These are phyloP conservation scores for Teratosphaeria zuluensis DNA, from an alignment of 2,329 filamentous ascomycete species.

Conservation along the genomic window DNA sequence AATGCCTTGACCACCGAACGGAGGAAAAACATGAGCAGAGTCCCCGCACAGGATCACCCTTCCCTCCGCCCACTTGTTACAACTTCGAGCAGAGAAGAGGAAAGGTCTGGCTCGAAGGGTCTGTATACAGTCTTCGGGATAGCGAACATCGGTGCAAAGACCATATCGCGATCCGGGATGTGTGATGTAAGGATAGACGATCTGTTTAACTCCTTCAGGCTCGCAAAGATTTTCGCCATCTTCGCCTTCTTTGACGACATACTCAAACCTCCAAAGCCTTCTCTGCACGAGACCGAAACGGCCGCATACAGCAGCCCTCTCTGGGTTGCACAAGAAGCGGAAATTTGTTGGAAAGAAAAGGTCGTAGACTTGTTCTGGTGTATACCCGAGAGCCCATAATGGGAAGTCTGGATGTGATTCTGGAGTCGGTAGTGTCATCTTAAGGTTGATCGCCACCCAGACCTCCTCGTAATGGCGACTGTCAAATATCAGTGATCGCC, in stretches of 20 bases:
- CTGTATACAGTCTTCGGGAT: conserved; percentile 35
- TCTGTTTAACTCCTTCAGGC: conserved; percentile 1
- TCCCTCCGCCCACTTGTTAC: conserved; percentile 38
- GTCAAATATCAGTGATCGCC: not conserved
- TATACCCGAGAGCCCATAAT: conserved; percentile 38
- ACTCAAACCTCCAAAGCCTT: conserved; percentile 25
- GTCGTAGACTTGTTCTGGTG: conserved; percentile 39
- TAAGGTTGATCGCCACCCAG: conserved; percentile 42
- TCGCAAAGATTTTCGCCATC: not conserved
- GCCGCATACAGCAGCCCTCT: conserved; percentile 34
- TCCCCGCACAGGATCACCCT: conserved; percentile 39
- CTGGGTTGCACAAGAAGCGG: conserved; percentile 35
- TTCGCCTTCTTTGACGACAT: conserved; percentile 4
- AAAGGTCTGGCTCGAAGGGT: conserved; percentile 39
- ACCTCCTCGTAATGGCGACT: conserved; percentile 28
- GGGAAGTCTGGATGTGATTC: conserved; percentile 41
- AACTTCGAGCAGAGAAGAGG: conserved; percentile 34
- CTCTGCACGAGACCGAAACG: conserved; percentile 34
- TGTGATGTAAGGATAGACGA: conserved; percentile 4
- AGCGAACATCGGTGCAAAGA: not conserved
- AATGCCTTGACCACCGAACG: conserved; percentile 37
- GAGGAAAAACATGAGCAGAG: conserved; percentile 44
- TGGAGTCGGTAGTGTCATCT: conserved; percentile 35
- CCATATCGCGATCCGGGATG: conserved; percentile 2
- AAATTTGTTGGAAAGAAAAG: conserved; percentile 38